Conservation (phyloP, 371 early-diverging fungal genomes). For the Batkoa obscura region DNA sequence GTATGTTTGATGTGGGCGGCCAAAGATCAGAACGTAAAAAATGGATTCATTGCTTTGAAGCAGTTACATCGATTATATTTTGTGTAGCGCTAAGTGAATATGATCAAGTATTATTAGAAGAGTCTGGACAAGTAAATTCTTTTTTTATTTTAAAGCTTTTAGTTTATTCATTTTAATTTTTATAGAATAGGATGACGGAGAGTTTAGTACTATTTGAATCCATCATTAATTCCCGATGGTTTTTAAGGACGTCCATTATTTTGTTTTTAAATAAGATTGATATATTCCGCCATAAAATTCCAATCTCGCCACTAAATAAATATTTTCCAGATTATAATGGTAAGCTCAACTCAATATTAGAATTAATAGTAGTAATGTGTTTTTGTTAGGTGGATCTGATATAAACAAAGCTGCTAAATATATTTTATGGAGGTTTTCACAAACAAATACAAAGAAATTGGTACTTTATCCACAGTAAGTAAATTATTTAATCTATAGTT, state of each 20-base stretch:
- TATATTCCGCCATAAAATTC: constrained; percentile 48
- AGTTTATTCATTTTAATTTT: background rate
- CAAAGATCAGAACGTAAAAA: constrained; percentile 79
- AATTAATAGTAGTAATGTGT: background rate
- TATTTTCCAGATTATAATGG: constrained; percentile 58
- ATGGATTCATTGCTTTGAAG: constrained; percentile 89
- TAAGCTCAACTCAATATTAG: constrained; percentile 4
- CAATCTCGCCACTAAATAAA: constrained; percentile 29
- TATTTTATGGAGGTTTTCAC: constrained; percentile 55
- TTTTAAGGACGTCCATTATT: constrained; percentile 57
- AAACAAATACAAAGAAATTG: constrained; percentile 49
- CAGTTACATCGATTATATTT: constrained; percentile 53
- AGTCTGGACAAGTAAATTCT: constrained; percentile 28
- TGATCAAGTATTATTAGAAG: constrained; percentile 62
- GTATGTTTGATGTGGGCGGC: constrained; percentile 66
- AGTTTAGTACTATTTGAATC: constrained; percentile 61
- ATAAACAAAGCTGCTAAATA: constrained; percentile 52
- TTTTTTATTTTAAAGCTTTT: background rate
- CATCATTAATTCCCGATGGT: constrained; percentile 59
- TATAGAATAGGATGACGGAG: constrained; percentile 59
- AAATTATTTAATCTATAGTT: background rate
- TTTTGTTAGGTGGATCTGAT: constrained; percentile 33
- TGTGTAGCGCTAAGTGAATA: constrained; percentile 52
- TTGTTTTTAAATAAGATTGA: constrained; percentile 74
- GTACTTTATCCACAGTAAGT: constrained; percentile 63